A percentile compares a stretch with the other conserved stretches of the same genome.
phyloP scores from a whole-genome alignment of 208 protist genomes.

The Trypanosoma rangeli region DNA sequence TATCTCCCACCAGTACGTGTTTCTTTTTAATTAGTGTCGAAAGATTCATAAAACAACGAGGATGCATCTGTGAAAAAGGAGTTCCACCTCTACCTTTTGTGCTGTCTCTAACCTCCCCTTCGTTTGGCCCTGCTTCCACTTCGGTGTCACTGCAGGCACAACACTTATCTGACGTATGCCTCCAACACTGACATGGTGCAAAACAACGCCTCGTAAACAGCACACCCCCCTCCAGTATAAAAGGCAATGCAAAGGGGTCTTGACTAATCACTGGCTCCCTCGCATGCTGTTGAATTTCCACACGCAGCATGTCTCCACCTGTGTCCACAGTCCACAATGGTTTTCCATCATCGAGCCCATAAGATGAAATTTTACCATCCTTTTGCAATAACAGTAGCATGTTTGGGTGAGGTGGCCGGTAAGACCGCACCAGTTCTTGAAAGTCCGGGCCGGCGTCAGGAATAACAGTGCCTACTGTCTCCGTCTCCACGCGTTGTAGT shows the following conservation, averaged over 20 bases:
- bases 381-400: conserved; percentile 51
- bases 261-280: conserved; percentile 19
- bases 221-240: conserved; percentile 57
- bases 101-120: neutral
- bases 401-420: conserved; percentile 34
- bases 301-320: conserved; percentile 31
- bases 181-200: neutral
- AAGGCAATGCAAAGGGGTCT: conserved; percentile 71
- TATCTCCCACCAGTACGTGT: conserved; percentile 38
- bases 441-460: neutral
- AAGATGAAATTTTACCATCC: conserved; percentile 47
- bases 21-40: conserved; percentile 64
- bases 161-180: neutral
- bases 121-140: neutral
- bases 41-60: conserved; percentile 72
- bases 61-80: conserved; percentile 22
- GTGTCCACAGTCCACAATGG: conserved; percentile 41
- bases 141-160: neutral
- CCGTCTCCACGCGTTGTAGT: neutral
- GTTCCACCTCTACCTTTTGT: neutral
- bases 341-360: conserved; percentile 33
- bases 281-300: conserved; percentile 30
- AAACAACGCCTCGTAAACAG: conserved; percentile 47
- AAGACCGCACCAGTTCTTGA: neutral
- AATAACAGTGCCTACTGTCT: neutral